phyloP scores from a whole-genome alignment of 2,329 filamentous ascomycete species.

The Zopfia rhizophila region DNA sequence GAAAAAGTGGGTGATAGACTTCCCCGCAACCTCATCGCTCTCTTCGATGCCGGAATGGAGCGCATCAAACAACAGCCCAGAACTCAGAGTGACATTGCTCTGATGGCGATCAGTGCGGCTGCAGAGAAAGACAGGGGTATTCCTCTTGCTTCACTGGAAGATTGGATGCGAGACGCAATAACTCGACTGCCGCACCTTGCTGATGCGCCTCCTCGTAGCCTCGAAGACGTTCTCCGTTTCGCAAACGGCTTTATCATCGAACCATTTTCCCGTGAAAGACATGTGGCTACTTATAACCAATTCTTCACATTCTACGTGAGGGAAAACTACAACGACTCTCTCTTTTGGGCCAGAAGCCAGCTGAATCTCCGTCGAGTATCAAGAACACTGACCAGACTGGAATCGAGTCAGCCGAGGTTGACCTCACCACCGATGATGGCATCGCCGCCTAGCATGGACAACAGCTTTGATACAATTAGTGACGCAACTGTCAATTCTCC shows the following conservation, averaged over 20 bases:
- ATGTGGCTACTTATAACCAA: too few relatives aligned
- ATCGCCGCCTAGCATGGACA: too few relatives aligned
- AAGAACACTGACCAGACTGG: too few relatives aligned
- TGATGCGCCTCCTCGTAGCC: conserved; percentile 15
- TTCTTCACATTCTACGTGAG: conserved; percentile 25
- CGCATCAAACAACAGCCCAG: conserved; percentile 18
- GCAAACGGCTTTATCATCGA: conserved; percentile 23
- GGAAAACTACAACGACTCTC: conserved; percentile 20
- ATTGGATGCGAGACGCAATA: conserved; percentile 6
- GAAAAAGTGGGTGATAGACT: conserved; percentile 2
- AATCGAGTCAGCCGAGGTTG: too few relatives aligned
- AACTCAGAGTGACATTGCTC: conserved; percentile 19
- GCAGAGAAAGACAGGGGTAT: conserved; percentile 14
- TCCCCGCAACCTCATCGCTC: conserved; percentile 21
- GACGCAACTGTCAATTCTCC: too few relatives aligned
- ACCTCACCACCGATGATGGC: too few relatives aligned
- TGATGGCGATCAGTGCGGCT: conserved; percentile 23
- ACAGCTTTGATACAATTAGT: too few relatives aligned
- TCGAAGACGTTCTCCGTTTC: conserved; percentile 29
- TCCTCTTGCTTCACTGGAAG: conserved; percentile 14
- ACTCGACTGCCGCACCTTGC: neutral
- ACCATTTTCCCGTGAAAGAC: too few relatives aligned
- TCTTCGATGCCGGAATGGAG: conserved; percentile 27
- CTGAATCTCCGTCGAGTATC: too few relatives aligned
- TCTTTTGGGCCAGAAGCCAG: conserved; percentile 20